Conservation (phyloP, 2,329 filamentous ascomycete species). For the Onygenales sp. region DNA sequence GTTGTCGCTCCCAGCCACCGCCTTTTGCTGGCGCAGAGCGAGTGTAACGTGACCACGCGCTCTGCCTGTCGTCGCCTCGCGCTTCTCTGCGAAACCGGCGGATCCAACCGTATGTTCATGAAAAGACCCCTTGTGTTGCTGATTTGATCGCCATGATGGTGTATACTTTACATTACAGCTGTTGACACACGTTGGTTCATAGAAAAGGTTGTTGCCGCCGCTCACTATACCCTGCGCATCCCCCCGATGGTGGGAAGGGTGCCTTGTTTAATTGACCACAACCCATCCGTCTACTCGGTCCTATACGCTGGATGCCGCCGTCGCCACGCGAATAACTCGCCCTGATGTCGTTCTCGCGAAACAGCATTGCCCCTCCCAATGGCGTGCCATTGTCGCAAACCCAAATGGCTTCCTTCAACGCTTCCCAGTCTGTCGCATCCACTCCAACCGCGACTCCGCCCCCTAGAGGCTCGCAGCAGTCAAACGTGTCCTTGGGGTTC, state of each 20-base stretch:
- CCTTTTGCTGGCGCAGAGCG: not conserved
- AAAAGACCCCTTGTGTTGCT: not conserved
- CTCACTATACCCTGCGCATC: not conserved
- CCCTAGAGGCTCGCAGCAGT: conserved; percentile 33
- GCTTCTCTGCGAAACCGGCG: not conserved
- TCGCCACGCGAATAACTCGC: conserved; percentile 3
- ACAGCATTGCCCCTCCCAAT: conserved; percentile 28
- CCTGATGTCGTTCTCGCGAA: conserved; percentile 31
- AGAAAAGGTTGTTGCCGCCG: not conserved
- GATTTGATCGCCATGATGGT: not conserved
- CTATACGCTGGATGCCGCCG: not conserved
- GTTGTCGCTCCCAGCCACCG: not conserved
- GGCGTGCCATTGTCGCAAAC: conserved; percentile 30
- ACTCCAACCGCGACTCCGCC: conserved; percentile 38
- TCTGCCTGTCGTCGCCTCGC: conserved; percentile 1
- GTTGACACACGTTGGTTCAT: not conserved
- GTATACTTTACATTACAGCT: not conserved
- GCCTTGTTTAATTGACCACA: not conserved
- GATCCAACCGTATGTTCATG: not conserved
- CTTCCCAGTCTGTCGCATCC: conserved; percentile 35
- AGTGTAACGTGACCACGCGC: conserved; percentile 14
- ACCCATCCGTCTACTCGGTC: not conserved
- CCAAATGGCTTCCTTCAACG: conserved; percentile 33
- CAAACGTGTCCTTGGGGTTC: conserved; percentile 30
- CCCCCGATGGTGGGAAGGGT: not conserved